Evolutionary conservation across 2,329 filamentous ascomycete species (phyloP).

Genomic region (Nothophaeocryptopus gaeumannii): DNA sequence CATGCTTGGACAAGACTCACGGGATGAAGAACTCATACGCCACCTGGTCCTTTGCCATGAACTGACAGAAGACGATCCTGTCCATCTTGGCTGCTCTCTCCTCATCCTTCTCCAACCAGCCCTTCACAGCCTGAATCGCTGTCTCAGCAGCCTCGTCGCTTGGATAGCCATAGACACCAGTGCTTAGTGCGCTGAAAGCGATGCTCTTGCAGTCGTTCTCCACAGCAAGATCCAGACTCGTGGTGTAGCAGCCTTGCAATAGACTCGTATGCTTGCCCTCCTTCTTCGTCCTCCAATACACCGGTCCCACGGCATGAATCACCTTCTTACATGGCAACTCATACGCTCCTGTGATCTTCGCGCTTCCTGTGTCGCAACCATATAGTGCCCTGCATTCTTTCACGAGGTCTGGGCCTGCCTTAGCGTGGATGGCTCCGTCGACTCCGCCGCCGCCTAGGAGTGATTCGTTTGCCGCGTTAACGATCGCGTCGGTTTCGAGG

Average conservation of each 20-base stretch:
- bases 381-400: constrained; percentile 68
- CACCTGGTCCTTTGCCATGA: constrained; percentile 70
- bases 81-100: constrained; percentile 53
- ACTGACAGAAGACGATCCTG: constrained; percentile 80
- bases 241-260: constrained; percentile 65
- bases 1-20: constrained; percentile 53
- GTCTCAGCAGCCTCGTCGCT: constrained; percentile 67
- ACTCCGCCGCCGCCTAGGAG: constrained; percentile 89
- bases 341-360: constrained; percentile 80
- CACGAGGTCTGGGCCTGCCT: constrained; percentile 67
- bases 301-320: constrained; percentile 87
- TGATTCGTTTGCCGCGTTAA: constrained; percentile 82
- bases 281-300: constrained; percentile 56
- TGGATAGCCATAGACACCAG: constrained; percentile 87
- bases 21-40: constrained; percentile 70
- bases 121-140: constrained; percentile 61
- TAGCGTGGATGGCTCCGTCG: constrained; percentile 70
- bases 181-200: constrained; percentile 82
- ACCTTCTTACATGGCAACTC: constrained; percentile 70
- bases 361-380: constrained; percentile 73
- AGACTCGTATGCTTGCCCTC: constrained; percentile 42
- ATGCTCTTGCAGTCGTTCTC: constrained; percentile 65
- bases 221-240: constrained; percentile 69
- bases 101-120: constrained; percentile 52
- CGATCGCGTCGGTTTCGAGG: constrained; percentile 75